A percentile compares a stretch with the other conserved stretches of the same genome.
Evolutionary conservation across 108 stramenopile species (phyloP).

Genomic region (Discostella pseudostelligera): DNA sequence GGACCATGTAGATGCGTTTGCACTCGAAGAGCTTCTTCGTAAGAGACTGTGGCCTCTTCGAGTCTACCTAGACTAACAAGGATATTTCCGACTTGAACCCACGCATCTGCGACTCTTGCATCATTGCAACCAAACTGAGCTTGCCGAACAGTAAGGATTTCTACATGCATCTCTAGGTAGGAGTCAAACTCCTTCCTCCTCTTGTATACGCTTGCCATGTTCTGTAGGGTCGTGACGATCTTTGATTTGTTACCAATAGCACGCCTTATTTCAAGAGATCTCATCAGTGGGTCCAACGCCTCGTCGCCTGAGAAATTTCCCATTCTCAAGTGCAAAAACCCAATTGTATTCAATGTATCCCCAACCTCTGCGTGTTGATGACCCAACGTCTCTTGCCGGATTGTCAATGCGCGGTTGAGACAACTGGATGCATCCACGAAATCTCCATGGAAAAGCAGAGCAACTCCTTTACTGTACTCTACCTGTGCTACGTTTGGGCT

Average conservation of each 20-base stretch:
- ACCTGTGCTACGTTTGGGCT: conserved; percentile 66
- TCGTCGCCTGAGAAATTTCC: conserved; percentile 55
- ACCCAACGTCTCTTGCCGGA: conserved; percentile 62
- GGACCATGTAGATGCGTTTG: conserved; percentile 19
- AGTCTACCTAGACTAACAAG: conserved; percentile 32
- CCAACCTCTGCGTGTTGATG: conserved; percentile 62
- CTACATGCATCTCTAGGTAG: conserved; percentile 26
- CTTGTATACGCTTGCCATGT: conserved; percentile 75
- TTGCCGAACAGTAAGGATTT: conserved; percentile 31
- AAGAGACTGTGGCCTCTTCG: conserved; percentile 33
- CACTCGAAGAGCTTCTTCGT: conserved; percentile 44
- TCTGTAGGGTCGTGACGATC: conserved; percentile 77
- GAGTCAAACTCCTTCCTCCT: conserved; percentile 49
- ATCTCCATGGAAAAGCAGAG: conserved; percentile 56
- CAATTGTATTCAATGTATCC: conserved; percentile 79
- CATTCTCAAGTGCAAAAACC: conserved; percentile 62
- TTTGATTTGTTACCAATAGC: conserved; percentile 59
- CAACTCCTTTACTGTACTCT: conserved; percentile 73
- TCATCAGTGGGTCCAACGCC: conserved; percentile 54
- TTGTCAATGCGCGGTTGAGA: conserved; percentile 62
- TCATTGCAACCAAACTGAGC: conserved; percentile 35
- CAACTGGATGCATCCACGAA: conserved; percentile 59
- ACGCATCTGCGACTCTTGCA: conserved; percentile 44
- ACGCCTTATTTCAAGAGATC: conserved; percentile 70
- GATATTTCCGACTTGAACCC: conserved; percentile 35